Percentiles rank a stretch among this genome's conserved stretches.
Evolutionary conservation across 805 yeast species (phyloP).

Genomic region (Candida cerambycidarum): DNA sequence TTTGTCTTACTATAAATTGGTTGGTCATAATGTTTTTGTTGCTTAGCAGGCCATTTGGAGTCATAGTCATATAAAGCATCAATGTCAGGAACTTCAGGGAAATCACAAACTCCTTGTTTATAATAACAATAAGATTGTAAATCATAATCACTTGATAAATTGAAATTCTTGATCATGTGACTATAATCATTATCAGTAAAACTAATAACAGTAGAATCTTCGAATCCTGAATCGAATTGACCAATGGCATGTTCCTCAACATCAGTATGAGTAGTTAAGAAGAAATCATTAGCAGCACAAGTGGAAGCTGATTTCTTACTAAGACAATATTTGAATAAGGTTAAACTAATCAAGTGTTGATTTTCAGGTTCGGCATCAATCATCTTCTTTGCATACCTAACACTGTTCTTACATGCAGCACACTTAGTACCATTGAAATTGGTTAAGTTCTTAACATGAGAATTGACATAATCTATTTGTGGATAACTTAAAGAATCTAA

Average conservation of each 20-base stretch:
- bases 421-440: slow-evolving; percentile 33
- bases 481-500: slow-evolving; percentile 22
- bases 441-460: slow-evolving; percentile 28
- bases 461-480: slow-evolving; percentile 30
- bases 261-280: slow-evolving; percentile 33
- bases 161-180: slow-evolving; percentile 35
- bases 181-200: slow-evolving; percentile 41
- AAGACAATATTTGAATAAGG: slow-evolving; percentile 37
- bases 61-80: slow-evolving; percentile 31
- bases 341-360: slow-evolving; percentile 34
- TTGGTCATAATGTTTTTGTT: slow-evolving; percentile 20
- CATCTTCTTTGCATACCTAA: slow-evolving; percentile 29
- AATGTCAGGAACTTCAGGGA: slow-evolving; percentile 53
- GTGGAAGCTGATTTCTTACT: slow-evolving; percentile 25
- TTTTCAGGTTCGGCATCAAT: slow-evolving; percentile 29
- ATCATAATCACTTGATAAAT: slow-evolving; percentile 36
- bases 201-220: slow-evolving; percentile 27
- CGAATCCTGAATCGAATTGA: slow-evolving; percentile 23
- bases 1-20: slow-evolving; percentile 25
- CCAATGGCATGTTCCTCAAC: slow-evolving; percentile 15
- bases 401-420: slow-evolving; percentile 35
- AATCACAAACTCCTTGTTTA: slow-evolving; percentile 43
- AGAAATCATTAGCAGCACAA: slow-evolving; percentile 39
- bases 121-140: slow-evolving; percentile 56
- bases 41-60: slow-evolving; percentile 38